Evolutionary conservation across 2,329 filamentous ascomycete species (phyloP).

Genomic region (Aspergillus proliferans): DNA sequence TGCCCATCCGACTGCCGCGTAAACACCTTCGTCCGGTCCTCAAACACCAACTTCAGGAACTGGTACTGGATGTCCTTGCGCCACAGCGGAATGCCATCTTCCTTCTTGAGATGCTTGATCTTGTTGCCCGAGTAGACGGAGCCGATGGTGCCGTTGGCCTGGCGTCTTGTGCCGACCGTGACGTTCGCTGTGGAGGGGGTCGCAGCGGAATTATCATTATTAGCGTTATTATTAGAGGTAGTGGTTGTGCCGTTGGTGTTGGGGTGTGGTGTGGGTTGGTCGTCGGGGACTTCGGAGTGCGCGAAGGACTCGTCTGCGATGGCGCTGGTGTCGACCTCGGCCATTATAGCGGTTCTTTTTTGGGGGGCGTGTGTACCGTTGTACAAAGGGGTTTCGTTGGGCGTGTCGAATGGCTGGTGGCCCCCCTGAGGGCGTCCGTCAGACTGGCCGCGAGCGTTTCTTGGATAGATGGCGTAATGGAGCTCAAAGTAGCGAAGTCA

Average conservation of each 20-base stretch:
- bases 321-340: conserved; percentile 25
- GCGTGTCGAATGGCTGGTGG: background rate
- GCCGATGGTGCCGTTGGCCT: conserved; percentile 59
- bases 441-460: background rate
- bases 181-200: conserved; percentile 33
- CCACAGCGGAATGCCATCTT: conserved; percentile 61
- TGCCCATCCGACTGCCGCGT: conserved; percentile 84
- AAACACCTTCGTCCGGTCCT: conserved; percentile 63
- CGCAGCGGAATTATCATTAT: too few relatives aligned
- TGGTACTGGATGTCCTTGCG: conserved; percentile 62
- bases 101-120: conserved; percentile 61
- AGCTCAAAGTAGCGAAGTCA: conserved; percentile 1
- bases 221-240: conserved; percentile 23
- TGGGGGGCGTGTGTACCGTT: background rate
- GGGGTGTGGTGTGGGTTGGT: conserved; percentile 28
- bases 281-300: conserved; percentile 31
- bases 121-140: conserved; percentile 64
- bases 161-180: conserved; percentile 50
- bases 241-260: conserved; percentile 38
- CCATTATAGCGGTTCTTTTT: conserved; percentile 18
- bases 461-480: conserved; percentile 9
- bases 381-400: background rate
- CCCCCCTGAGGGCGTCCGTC: background rate
- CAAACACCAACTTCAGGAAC: conserved; percentile 57
- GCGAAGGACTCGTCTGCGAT: conserved; percentile 32